Evolutionary conservation across 2,329 filamentous ascomycete species (phyloP).

Genomic region (Xylaria sp.): DNA sequence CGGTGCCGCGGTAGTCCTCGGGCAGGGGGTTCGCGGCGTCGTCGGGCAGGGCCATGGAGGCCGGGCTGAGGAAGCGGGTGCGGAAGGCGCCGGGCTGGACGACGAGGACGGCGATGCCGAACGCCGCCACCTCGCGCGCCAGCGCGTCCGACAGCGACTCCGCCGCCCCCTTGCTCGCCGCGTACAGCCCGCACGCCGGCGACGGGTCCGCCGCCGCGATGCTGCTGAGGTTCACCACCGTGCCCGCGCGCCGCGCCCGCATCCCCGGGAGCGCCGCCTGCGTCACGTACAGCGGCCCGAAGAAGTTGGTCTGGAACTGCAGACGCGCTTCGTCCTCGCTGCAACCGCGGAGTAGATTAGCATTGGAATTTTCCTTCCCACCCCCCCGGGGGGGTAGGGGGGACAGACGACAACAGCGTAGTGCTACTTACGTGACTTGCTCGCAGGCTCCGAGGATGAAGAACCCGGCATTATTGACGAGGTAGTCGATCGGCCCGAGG

Average conservation of each 20-base stretch:
- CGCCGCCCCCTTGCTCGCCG: slow-evolving; percentile 43
- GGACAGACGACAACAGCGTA: not conserved
- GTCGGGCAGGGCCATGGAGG: slow-evolving; percentile 18
- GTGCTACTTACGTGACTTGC: slow-evolving; percentile 26
- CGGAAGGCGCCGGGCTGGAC: slow-evolving; percentile 48
- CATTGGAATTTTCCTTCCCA: not conserved
- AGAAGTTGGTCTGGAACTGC: slow-evolving; percentile 36
- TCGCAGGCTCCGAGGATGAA: slow-evolving; percentile 29
- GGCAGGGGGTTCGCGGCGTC: slow-evolving; percentile 26
- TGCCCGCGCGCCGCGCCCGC: slow-evolving; percentile 30
- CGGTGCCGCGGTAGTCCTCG: slow-evolving; percentile 27
- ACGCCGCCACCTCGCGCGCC: slow-evolving; percentile 38
- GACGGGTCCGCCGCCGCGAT: slow-evolving; percentile 30
- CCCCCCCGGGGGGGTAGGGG: not conserved
- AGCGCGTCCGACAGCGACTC: slow-evolving; percentile 45
- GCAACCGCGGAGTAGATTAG: not conserved
- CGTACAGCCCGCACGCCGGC: slow-evolving; percentile 28
- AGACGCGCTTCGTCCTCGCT: slow-evolving; percentile 31
- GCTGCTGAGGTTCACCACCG: slow-evolving; percentile 36
- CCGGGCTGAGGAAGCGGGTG: slow-evolving; percentile 46
- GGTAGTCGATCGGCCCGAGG: slow-evolving; percentile 34
- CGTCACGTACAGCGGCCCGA: slow-evolving; percentile 33
- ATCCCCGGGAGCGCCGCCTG: slow-evolving; percentile 35
- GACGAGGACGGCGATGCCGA: slow-evolving; percentile 43
- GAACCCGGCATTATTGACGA: slow-evolving; percentile 37